Evolutionary conservation across 1,284 basidiomycete species (phyloP).

Genomic region (Phellopilus nigrolimitatus): DNA sequence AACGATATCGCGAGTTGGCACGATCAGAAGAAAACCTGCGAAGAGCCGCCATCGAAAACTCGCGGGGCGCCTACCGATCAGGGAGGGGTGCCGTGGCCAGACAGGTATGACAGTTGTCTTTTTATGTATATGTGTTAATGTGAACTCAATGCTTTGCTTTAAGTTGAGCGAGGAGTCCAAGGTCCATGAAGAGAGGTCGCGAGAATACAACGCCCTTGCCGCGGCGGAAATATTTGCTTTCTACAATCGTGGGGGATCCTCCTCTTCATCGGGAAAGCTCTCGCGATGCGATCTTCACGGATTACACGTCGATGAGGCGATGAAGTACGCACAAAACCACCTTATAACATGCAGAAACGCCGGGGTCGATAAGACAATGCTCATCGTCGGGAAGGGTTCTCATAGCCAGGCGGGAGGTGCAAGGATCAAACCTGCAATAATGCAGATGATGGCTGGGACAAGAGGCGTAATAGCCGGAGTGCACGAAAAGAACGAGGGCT

Average conservation of each 20-base stretch:
- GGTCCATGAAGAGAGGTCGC: conserved; percentile 13
- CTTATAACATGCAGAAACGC: conserved; percentile 9
- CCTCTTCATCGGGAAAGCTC: not conserved
- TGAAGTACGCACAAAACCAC: conserved; percentile 12
- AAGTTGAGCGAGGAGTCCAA: conserved; percentile 15
- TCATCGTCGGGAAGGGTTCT: conserved; percentile 17
- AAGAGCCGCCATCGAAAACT: not conserved
- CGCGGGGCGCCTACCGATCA: not conserved
- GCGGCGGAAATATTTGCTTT: conserved; percentile 13
- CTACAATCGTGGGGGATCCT: conserved; percentile 13
- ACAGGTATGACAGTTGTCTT: not conserved
- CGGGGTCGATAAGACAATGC: conserved; percentile 19
- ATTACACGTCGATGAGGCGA: conserved; percentile 18
- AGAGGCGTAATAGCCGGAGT: conserved; percentile 9
- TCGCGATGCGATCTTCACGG: conserved; percentile 19
- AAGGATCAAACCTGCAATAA: conserved; percentile 18
- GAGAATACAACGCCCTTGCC: conserved; percentile 14
- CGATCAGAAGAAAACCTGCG: not conserved
- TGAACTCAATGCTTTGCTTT: not conserved
- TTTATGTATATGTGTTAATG: not conserved
- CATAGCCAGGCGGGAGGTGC: conserved; percentile 18
- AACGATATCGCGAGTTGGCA: not conserved
- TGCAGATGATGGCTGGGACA: conserved; percentile 8
- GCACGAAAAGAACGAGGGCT: conserved; percentile 19
- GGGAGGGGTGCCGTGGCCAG: not conserved